Evolutionary conservation across 116 monocot genomes (phyloP).

Genomic region (Trichopus zeylanicus): DNA sequence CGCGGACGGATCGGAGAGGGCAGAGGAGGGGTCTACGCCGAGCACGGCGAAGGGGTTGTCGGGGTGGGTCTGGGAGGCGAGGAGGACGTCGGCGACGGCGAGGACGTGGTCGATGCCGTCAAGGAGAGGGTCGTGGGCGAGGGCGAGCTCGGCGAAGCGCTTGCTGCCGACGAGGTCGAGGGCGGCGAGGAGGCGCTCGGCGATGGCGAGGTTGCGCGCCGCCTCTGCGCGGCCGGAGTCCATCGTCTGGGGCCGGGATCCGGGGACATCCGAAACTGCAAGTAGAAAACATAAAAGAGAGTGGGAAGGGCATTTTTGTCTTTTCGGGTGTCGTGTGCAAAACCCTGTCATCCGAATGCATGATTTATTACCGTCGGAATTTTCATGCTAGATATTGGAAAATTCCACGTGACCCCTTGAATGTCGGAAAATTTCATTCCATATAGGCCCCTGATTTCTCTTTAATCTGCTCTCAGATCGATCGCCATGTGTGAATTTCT

Average conservation of each 20-base stretch:
- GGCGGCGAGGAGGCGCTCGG: constrained; percentile 21
- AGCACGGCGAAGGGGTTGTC: constrained; percentile 35
- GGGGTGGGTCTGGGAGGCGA: constrained; percentile 32
- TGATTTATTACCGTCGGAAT: no score
- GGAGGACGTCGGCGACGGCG: constrained; percentile 38
- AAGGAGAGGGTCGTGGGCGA: constrained; percentile 30
- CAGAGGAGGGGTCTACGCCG: constrained; percentile 3
- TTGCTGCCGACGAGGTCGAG: constrained; percentile 31
- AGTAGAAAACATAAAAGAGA: no score
- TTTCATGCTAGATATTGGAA: no score
- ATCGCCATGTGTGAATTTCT: no score
- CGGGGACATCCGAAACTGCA: background rate
- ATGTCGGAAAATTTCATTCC: no score
- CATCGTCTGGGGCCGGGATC: constrained; percentile 3
- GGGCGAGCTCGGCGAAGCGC: constrained; percentile 36
- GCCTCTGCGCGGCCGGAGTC: constrained; percentile 18
- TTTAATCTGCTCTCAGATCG: no score
- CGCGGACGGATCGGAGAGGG: background rate
- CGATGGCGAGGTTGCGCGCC: constrained; percentile 33
- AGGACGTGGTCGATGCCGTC: constrained; percentile 38
- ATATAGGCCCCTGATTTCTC: no score
- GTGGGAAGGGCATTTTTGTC: no score
- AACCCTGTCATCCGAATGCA: no score
- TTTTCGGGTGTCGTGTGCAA: no score
- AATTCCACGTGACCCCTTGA: no score